Evolutionary conservation across 2,329 filamentous ascomycete species (phyloP), one percentile per base, ranked within the genome.

Genomic region (Claviceps monticola): DNA sequence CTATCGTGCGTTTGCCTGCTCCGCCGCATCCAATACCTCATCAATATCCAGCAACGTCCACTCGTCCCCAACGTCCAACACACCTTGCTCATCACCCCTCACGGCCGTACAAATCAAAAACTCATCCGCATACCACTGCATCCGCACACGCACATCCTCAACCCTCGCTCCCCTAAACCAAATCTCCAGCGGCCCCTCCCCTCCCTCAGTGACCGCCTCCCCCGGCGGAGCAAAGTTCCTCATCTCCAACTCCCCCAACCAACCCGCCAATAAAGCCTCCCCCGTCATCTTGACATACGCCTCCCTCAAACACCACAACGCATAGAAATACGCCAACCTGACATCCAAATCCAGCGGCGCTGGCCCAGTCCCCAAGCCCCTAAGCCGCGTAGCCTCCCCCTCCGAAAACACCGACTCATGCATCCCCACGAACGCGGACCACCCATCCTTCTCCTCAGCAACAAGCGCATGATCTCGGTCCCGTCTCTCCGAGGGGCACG

Each of bases 201-300:
- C 19, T n/a, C 37, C 55, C 11, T 55, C 54, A 13, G 55, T 56
- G 8, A 48, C 46, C 45, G 46, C 44, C n/a, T 60, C 59, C 46
- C 63, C 63, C 3, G 83, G 82, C 48, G 82, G 76, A 49, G 72
- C 69, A 50, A 87, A 84, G 48, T 73, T 69, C 53, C 73, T 70
- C 61, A 91, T 87, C 59, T 89, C 83, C 8, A 90, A 69, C 48
- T 84, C 77, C 49, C 70, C 71, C 48, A 91, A 71, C 86, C 86
- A 91, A 4, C 73, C 71, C 0, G 86, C 86, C 8, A 89, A 71
- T 53, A 91, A 71, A 0, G 84, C 86, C 60, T 90, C 84, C 26
- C 86, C 86, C 34, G 84, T 86, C 70, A 91, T 81, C 75, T 90
- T 91, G 66, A 90, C 82, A 63, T 87, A 90, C 1, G 85, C 82